Base-by-base conservation (phyloP, 1,139 yeast genomes). In the Diutina pseudorugosa region DNA sequence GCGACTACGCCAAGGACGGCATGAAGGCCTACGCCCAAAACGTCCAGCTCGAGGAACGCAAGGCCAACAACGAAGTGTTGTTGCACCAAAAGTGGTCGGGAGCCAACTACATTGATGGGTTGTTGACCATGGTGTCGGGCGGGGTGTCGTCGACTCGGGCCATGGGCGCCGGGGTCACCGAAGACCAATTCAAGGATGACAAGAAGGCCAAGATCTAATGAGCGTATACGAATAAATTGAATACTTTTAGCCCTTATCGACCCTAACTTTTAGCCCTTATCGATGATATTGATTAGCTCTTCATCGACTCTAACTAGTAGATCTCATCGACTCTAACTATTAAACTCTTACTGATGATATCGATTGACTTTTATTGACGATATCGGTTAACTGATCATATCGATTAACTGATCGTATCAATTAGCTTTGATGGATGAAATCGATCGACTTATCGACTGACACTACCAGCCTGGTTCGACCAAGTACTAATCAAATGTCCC, bases 51-150 rank as follows among this genome's bases (percentile, higher is more conserved):
- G 87, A 83, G 57, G 98, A 91, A 75, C 87, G 91, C 67, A 89
- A 84, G 64, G 76, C 77, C 58, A 94, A 90, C 60, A 96, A 90
- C 59, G 98, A 91, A 70, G 96, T 91, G 56, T 95, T 91, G 59
- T 91, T 90, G 77, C 98, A 91, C 73, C 98, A 91, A 73, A 89
- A 91, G 72, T 91, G 98, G 98, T 89, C 97, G 51, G 98, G 98
- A 67, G 98, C 98, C 45, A 96, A 88, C 70, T 93, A 90, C 75
- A 85, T 93, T 66, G 98, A 91, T 70, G 85, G 89, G 57, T 77
- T 91, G 63, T 82, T 91, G 70, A 89, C 84, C 70, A 77, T 90
- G 75, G 94, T 90, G 51, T 84, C 94, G 55, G 98, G 98, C 64
- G 98, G 98, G 73, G 87, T 91, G 56, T 77, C 93, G 53, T 85